Conservation (phyloP, 805 yeast genomes). For the Starmerella stigmatis region DNA sequence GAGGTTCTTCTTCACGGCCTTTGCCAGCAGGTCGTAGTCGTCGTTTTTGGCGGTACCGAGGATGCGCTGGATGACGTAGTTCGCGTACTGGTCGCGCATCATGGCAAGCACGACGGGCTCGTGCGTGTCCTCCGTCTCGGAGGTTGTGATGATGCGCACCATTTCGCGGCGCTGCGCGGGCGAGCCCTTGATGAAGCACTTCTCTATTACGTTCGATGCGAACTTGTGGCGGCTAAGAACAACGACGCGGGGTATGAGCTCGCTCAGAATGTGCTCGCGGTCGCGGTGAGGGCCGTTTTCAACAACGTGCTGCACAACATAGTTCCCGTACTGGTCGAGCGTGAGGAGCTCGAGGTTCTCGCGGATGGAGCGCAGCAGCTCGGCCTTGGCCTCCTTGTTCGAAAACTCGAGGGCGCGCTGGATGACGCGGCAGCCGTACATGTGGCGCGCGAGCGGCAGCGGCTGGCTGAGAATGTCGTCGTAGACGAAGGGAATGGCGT, state of each 20-base stretch:
- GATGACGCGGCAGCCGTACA: slow-evolving; percentile 95
- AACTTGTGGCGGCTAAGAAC: slow-evolving; percentile 89
- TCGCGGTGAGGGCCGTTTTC: slow-evolving; percentile 61
- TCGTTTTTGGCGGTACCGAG: slow-evolving; percentile 68
- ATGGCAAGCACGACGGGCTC: slow-evolving; percentile 58
- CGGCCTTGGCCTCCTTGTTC: slow-evolving; percentile 49
- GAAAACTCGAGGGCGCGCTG: slow-evolving; percentile 85
- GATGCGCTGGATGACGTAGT: slow-evolving; percentile 90
- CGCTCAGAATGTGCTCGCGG: slow-evolving; percentile 49
- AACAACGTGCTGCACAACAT: slow-evolving; percentile 90
- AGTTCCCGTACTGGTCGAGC: slow-evolving; percentile 95
- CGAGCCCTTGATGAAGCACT: slow-evolving; percentile 69
- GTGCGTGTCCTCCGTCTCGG: slow-evolving; percentile 20
- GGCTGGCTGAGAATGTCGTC: slow-evolving; percentile 52
- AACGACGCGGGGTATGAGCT: slow-evolving; percentile 63
- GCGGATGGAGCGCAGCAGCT: slow-evolving; percentile 60
- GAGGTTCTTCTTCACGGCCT: slow-evolving; percentile 69
- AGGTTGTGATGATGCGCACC: slow-evolving; percentile 46
- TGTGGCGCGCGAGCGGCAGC: slow-evolving; percentile 82
- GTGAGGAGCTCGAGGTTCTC: slow-evolving; percentile 63
- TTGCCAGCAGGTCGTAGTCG: slow-evolving; percentile 59
- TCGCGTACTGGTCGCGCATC: slow-evolving; percentile 98
- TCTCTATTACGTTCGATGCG: slow-evolving; percentile 96
- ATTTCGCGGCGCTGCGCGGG: slow-evolving; percentile 50
- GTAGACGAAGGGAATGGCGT: slow-evolving; percentile 57